phyloP scores from a whole-genome alignment of 805 yeast species.

The Saturnispora galanensis region DNA sequence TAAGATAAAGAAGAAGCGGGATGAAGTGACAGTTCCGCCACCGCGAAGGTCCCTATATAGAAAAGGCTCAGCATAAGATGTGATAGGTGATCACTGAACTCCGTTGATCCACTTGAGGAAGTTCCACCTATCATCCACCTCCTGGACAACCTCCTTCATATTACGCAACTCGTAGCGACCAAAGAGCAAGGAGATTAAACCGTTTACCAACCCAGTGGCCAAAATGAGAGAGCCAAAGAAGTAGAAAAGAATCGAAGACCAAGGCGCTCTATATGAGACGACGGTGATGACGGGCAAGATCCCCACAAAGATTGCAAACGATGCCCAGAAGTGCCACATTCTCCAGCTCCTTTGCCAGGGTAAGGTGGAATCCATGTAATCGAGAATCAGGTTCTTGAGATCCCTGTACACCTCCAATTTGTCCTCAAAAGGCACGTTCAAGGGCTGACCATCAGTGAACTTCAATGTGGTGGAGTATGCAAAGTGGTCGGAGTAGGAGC shows the following conservation, averaged over 20 bases:
- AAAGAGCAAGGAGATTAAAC: constrained; percentile 67
- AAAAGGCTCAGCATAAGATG: too few relatives aligned
- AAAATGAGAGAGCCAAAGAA: constrained; percentile 45
- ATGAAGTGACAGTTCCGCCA: too few relatives aligned
- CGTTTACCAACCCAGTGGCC: constrained; percentile 62
- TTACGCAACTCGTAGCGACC: constrained; percentile 77
- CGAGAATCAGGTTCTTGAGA: constrained; percentile 36
- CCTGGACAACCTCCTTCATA: constrained; percentile 60
- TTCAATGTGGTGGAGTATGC: constrained; percentile 50
- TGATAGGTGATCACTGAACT: too few relatives aligned
- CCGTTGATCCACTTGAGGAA: constrained; percentile 6
- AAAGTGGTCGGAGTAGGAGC: constrained; percentile 89
- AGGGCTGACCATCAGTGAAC: background rate
- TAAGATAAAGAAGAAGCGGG: too few relatives aligned
- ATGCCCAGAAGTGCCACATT: constrained; percentile 47
- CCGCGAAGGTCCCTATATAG: too few relatives aligned
- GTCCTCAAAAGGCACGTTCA: constrained; percentile 3
- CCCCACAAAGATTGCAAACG: constrained; percentile 43
- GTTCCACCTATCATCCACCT: constrained; percentile 35
- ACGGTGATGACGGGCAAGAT: constrained; percentile 49
- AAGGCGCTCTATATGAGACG: constrained; percentile 42
- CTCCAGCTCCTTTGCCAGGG: constrained; percentile 59
- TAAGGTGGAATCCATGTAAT: constrained; percentile 41
- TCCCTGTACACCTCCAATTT: constrained; percentile 35
- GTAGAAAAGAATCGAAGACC: constrained; percentile 61